Evolutionary conservation across 257 asterid genomes (phyloP), one percentile per base, ranked within the genome.

Genomic region (Nicotiana noctiflora): DNA sequence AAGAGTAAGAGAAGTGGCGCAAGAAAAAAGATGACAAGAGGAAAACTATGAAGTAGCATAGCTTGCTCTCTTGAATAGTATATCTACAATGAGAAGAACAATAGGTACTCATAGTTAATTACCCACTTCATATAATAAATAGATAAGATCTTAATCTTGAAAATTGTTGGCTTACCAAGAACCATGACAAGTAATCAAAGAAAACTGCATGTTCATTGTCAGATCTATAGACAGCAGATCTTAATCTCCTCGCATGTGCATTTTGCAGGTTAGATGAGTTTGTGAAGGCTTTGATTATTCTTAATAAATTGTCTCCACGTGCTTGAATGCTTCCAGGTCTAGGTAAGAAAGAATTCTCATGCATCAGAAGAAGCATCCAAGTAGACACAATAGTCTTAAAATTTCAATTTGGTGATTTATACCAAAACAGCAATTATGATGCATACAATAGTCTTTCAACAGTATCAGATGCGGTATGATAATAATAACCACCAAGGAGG

Each of bases 261-360:
- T 85, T 94, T 86, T 80, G 91, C 79, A 96, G 90, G 83, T 90
- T 84, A 81, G 98, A 86, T 59, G 98, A 93, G 84, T 86, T 92
- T 80, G 95, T 82, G 85, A 96, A 92, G 85, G 97, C 94, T 88
- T 90, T 94, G 90, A 96, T 82, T 75, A 92, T 31, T 84, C 91
- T 89, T 79, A 88, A 70, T 83, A 96, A 83, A 87, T 96, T 96
- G 68, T 96, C 99, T 84, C 99, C 99, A 2, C 99, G 97, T 25
- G 95, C 98, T 91, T 96, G 99, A 86, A 96, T 89, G 95, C 99
- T 96, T 88, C 99, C 99, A 80, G 98, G 98, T 84, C 98, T 96
- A 81, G 77, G 84, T 62, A 44, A 75, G 77, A 81, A 82, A 85
- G 85, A 49, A 23, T 72, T 55, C 53, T 13, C 49, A 74, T 49